Evolutionary conservation across 306 rosid genomes (phyloP).

Genomic region (Hippophae gyantsensis): DNA sequence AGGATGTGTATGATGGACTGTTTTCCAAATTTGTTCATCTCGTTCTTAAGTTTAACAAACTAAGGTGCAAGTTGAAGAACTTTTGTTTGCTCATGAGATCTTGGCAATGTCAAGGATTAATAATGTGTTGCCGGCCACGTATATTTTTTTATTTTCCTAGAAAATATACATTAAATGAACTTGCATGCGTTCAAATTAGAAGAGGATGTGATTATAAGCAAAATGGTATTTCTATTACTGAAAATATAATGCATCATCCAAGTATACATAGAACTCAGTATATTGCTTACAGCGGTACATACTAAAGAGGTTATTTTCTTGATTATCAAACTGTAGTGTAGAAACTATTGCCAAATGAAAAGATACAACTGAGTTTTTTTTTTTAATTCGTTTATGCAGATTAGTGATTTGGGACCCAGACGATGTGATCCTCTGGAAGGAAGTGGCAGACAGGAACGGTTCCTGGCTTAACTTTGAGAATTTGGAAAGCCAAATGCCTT

Average conservation of each 20-base stretch:
- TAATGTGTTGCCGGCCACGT: too few relatives aligned
- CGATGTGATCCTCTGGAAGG: conserved; percentile 73
- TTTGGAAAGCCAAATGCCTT: conserved; percentile 68
- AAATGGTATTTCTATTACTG: neutral
- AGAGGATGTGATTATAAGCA: too few relatives aligned
- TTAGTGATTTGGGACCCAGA: conserved; percentile 53
- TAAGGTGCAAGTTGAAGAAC: too few relatives aligned
- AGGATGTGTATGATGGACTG: too few relatives aligned
- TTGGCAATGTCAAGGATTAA: too few relatives aligned
- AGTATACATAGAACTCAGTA: neutral
- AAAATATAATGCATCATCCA: conserved; percentile 1
- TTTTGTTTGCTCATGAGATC: too few relatives aligned
- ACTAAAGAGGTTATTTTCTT: neutral
- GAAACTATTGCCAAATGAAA: conserved; percentile 1
- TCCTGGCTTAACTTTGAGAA: conserved; percentile 72
- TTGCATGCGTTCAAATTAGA: too few relatives aligned
- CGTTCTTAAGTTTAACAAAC: too few relatives aligned
- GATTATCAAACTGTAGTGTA: neutral
- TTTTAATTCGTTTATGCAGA: neutral
- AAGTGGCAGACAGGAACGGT: conserved; percentile 71
- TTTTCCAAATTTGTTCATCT: too few relatives aligned
- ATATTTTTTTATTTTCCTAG: too few relatives aligned
- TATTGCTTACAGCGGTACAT: neutral
- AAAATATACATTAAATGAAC: too few relatives aligned
- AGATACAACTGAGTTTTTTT: neutral